phyloP scores from a whole-genome alignment of 345 rosid genomes.

The Syzygium jambos region DNA sequence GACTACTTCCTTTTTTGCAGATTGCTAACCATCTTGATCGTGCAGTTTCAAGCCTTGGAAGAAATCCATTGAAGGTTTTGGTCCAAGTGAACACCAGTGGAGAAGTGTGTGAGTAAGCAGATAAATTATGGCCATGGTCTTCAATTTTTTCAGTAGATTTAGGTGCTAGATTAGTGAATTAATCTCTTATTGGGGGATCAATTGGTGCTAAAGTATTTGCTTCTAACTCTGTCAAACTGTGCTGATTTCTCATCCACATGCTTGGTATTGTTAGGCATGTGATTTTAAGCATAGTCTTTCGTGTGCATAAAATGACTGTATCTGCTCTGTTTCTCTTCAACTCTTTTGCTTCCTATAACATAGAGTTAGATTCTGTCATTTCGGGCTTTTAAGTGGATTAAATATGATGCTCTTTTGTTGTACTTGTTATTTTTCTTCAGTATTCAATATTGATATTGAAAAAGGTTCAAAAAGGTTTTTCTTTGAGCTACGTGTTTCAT shows the following conservation, averaged over 20 bases:
- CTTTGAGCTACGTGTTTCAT: background rate
- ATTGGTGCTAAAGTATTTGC: background rate
- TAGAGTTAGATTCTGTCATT: background rate
- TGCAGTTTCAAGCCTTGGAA: conserved; percentile 63
- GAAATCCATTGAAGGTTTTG: conserved; percentile 79
- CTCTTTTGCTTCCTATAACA: background rate
- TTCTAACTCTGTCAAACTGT: background rate
- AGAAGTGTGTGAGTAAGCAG: conserved; percentile 65
- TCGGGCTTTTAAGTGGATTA: background rate
- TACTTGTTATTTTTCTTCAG: background rate
- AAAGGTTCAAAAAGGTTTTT: background rate
- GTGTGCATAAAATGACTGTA: background rate
- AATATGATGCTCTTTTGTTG: background rate
- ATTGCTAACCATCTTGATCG: conserved; percentile 67
- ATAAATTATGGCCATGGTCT: background rate
- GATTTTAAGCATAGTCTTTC: background rate
- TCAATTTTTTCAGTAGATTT: background rate
- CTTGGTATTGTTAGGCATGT: background rate
- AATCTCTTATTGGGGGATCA: background rate
- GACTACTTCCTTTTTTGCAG: conserved; percentile 22
- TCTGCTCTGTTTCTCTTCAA: background rate
- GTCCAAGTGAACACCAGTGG: conserved; percentile 95
- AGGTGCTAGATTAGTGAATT: background rate
- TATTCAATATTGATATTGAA: background rate
- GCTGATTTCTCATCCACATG: background rate